Conservation (phyloP, 345 rosid genomes). For the Salix udensis region DNA sequence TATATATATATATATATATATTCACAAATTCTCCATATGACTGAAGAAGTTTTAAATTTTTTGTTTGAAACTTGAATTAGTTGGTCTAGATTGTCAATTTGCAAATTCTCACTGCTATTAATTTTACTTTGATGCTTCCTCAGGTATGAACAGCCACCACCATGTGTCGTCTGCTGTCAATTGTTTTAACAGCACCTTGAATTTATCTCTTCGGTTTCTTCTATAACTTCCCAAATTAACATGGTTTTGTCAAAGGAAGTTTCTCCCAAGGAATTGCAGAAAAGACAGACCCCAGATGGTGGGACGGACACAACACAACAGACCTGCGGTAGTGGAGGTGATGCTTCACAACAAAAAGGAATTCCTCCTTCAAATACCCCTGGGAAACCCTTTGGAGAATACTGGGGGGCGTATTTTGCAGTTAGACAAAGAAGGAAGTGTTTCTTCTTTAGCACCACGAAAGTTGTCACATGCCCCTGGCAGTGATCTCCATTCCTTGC, state of each 20-base stretch:
- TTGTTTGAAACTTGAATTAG: not conserved
- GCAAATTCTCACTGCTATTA: not conserved
- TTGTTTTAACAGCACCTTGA: conserved; percentile 8
- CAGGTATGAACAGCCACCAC: conserved; percentile 17
- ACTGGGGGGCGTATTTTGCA: conserved; percentile 18
- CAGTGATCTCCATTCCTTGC: conserved; percentile 24
- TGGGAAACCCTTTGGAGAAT: conserved; percentile 23
- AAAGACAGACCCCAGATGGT: conserved; percentile 24
- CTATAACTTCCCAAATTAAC: conserved; percentile 24
- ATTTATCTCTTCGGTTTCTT: conserved; percentile 19
- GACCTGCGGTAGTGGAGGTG: conserved; percentile 10
- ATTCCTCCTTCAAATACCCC: conserved; percentile 18
- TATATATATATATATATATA: not conserved
- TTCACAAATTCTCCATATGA: not conserved
- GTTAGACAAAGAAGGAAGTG: conserved; percentile 39
- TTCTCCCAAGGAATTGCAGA: conserved; percentile 33
- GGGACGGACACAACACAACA: conserved; percentile 1
- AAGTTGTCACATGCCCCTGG: conserved; percentile 35
- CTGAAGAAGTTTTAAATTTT: not conserved
- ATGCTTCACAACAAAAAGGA: conserved; percentile 27
- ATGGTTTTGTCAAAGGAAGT: conserved; percentile 42
- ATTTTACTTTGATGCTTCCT: not conserved
- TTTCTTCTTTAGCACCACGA: conserved; percentile 24
- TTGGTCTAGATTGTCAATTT: not conserved
- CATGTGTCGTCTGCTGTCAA: not conserved